phyloP scores from a whole-genome alignment of 169 alveolate genomes.

The Eimeria nieschulzi region DNA sequence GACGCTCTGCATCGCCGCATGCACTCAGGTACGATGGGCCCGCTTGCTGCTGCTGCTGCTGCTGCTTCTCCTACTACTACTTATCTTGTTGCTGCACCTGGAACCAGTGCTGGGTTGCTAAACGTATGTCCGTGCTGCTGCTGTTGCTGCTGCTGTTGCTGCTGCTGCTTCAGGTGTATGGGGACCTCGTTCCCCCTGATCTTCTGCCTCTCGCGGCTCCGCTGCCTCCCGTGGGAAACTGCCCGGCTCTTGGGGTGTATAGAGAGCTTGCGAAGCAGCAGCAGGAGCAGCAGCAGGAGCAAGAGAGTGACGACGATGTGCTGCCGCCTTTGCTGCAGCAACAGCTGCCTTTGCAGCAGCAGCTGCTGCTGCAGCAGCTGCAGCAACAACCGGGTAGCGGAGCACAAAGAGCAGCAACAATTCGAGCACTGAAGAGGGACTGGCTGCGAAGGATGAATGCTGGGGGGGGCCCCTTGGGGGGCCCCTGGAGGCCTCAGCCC shows the following conservation, averaged over 20 bases:
- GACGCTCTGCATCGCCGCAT: constrained; percentile 16
- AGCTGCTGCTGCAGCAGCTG: constrained; percentile 57
- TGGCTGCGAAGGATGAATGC: background rate
- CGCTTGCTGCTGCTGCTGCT: constrained; percentile 10
- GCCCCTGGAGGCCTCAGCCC: constrained; percentile 36
- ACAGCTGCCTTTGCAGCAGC: constrained; percentile 49
- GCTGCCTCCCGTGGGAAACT: background rate
- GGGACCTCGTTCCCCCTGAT: constrained; percentile 40
- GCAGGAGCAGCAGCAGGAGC: constrained; percentile 47
- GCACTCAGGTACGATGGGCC: constrained; percentile 5
- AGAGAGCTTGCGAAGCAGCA: constrained; percentile 29
- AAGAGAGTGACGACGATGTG: constrained; percentile 22
- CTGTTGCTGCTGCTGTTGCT: constrained; percentile 12
- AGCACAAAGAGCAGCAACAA: background rate
- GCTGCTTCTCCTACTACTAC: background rate
- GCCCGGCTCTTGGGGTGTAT: constrained; percentile 34
- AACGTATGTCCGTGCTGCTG: background rate
- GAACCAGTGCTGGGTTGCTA: background rate
- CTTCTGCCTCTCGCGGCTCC: background rate
- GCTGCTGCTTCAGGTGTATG: constrained; percentile 22
- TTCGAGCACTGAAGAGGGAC: background rate
- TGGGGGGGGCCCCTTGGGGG: background rate
- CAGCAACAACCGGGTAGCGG: constrained; percentile 32
- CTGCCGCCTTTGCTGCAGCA: constrained; percentile 41
- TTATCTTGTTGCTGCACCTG: background rate